A percentile compares a stretch with the other conserved stretches of the same genome.
Evolutionary conservation across 2,329 filamentous ascomycete genomes (phyloP).

Genomic region (Blastomyces emzantsi): DNA sequence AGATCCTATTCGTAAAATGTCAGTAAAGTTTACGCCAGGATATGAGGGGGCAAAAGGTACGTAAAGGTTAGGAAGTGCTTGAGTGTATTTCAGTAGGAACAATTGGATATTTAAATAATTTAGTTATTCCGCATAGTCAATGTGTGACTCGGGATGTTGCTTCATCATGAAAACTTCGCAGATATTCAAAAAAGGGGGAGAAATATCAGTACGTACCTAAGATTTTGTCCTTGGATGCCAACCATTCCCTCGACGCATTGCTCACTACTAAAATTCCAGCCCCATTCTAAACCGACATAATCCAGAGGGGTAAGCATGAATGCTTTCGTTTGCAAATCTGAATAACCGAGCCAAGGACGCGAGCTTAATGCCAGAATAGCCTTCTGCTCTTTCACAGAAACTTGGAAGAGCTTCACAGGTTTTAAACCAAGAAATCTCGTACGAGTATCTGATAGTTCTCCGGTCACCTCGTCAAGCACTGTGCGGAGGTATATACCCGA

Average conservation of each 20-base stretch:
- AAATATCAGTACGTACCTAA: constrained; percentile 54
- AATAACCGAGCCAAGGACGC: constrained; percentile 92
- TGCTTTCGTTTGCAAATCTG: constrained; percentile 73
- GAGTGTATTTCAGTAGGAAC: constrained; percentile 73
- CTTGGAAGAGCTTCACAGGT: constrained; percentile 78
- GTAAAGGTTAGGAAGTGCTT: constrained; percentile 5
- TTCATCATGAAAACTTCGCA: constrained; percentile 50
- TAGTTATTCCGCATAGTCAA: constrained; percentile 38
- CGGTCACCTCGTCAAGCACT: constrained; percentile 88
- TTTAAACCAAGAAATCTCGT: constrained; percentile 92
- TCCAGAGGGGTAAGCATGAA: constrained; percentile 90
- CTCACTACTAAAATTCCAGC: constrained; percentile 93
- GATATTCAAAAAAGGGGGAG: constrained; percentile 12
- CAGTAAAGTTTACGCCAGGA: constrained; percentile 1
- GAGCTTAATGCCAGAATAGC: constrained; percentile 86
- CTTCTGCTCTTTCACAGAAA: constrained; percentile 75
- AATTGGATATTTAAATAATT: constrained; percentile 60
- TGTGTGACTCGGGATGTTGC: constrained; percentile 32
- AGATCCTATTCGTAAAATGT: constrained; percentile 52
- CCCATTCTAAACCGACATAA: constrained; percentile 82
- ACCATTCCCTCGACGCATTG: constrained; percentile 92
- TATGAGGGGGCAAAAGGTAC: neutral
- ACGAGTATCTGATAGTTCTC: constrained; percentile 87
- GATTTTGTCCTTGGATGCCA: constrained; percentile 78
- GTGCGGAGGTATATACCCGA: constrained; percentile 95